Base-by-base conservation (phyloP, 148 eudicot species). In the Rhododendron molle region DNA sequence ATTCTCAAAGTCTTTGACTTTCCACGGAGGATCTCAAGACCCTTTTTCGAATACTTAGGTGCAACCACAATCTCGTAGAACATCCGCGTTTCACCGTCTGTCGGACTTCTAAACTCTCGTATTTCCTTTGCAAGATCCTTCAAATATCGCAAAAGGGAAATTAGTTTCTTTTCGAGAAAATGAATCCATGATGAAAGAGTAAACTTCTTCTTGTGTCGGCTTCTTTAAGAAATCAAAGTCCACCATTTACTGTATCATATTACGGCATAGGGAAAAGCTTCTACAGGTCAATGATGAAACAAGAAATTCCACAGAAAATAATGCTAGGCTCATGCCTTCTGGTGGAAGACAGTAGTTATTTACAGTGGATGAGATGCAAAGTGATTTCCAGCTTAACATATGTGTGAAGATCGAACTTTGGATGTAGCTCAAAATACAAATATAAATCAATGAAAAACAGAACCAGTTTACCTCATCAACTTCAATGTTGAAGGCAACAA, bases 51-150 rank as follows among this genome's bases (percentile, higher is more conserved):
- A 82, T 93, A 95, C 88, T 91, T 93, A 40, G 99, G 98, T 38
- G 99, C 99, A 88, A 95, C 96, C 67, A 95, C 98, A 74, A 97
- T 97, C 91, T 97, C 99, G 87, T 97, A 97, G 86, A 97, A 97
- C 99, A 97, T 97, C 83, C 98, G 95, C 77, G 97, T 97, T 88
- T 93, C 95, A 67, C 95, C 96, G 81, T 97, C 98, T 18, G 98
- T 97, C 78, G 99, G 99, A 87, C 99, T 97, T 89, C 99, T 91
- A 54, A 93, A 97, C 86, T 97, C 98, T 82, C 99, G 89, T 71
- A 97, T 93, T 58, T 95, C 99, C 85, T 89, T 93, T 26, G 99
- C 99, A 88, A 97, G 98, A 72, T 88, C 92, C 99, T 97, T 82
- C 85, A 86, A 76, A 80, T 15, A 67, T 28, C 49, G 72, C 76